Base-by-base conservation (phyloP, 805 yeast genomes). In the Barnettozyma vustinii region DNA sequence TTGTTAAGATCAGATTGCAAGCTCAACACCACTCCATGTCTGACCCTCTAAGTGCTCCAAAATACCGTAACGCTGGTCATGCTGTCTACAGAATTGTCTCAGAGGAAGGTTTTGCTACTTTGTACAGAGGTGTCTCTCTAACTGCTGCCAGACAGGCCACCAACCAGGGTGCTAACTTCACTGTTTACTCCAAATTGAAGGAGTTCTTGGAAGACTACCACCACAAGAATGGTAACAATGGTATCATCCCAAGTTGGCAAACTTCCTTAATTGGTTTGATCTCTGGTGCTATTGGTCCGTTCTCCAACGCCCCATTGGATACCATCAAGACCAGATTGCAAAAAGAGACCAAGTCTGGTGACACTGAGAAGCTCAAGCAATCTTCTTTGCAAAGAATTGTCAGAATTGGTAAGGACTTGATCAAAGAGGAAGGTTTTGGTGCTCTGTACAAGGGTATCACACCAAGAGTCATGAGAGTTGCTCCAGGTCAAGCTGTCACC, bases 401-500 rank as follows among this genome's bases (percentile, higher is more conserved):
- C 36, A 79, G 91, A 66, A 92, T 94, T 61, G 88, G 95, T 52
- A 72, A 73, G 43, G 91, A 84, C 62, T 77, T 92, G 68, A 73
- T 91, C 57, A 83, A 81, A 65, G 96, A 89, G 73, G 96, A 90
- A 71, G 99, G 99, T 58, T 72, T 82, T 57, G 75, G 78, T 47
- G 95, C 96, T 39, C 78, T 92, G 66, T 92, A 92, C 75, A 88
- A 92, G 66, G 99, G 99, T 72, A 92, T 92, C 65, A 90, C 97
- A 21, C 99, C 99, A 59, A 84, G 99, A 74, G 92, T 92, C 59
- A 91, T 92, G 96, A 85, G 99, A 73, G 99, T 92, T 46, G 99
- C 99, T 12, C 97, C 99, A 21, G 99, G 99, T 53, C 99, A 92
- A 72, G 97, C 98, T 48, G 98, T 92, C 49, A 94, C 97, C 16